A percentile compares a stretch with the other conserved stretches of the same genome.
These are phyloP conservation scores for Delonix regia DNA, from an alignment of 306 rosid genomes.

Conservation along the genomic window DNA sequence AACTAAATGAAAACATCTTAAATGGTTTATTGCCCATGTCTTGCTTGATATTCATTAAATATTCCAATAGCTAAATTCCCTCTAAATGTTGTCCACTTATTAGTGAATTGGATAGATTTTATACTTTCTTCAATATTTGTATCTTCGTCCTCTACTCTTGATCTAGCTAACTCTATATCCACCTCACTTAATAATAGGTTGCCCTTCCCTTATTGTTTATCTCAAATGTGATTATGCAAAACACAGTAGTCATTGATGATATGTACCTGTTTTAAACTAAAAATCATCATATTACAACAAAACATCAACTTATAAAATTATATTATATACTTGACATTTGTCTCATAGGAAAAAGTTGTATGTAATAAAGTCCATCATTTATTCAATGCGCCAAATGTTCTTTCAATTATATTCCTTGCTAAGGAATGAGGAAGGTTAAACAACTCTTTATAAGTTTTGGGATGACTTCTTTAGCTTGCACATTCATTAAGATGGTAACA, in stretches of 20 bases:
- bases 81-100: too few relatives aligned
- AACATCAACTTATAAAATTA: background rate
- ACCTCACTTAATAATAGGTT: too few relatives aligned
- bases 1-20: too few relatives aligned
- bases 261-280: background rate
- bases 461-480: background rate
- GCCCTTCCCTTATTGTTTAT: too few relatives aligned
- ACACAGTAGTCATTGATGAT: background rate
- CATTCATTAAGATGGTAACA: slow-evolving; percentile 9
- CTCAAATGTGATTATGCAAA: too few relatives aligned
- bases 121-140: too few relatives aligned
- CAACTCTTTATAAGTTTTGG: background rate
- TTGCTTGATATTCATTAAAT: too few relatives aligned
- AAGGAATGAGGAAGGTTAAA: background rate
- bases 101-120: too few relatives aligned
- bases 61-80: too few relatives aligned
- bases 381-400: background rate
- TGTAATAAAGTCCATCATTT: background rate
- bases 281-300: background rate
- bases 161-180: too few relatives aligned
- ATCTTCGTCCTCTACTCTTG: too few relatives aligned
- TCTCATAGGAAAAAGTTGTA: background rate
- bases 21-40: too few relatives aligned
- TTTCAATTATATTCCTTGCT: slow-evolving; percentile 6
- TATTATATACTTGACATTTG: background rate